Base-by-base conservation (phyloP, 2,329 filamentous ascomycete genomes). In the Phoma sp. region DNA sequence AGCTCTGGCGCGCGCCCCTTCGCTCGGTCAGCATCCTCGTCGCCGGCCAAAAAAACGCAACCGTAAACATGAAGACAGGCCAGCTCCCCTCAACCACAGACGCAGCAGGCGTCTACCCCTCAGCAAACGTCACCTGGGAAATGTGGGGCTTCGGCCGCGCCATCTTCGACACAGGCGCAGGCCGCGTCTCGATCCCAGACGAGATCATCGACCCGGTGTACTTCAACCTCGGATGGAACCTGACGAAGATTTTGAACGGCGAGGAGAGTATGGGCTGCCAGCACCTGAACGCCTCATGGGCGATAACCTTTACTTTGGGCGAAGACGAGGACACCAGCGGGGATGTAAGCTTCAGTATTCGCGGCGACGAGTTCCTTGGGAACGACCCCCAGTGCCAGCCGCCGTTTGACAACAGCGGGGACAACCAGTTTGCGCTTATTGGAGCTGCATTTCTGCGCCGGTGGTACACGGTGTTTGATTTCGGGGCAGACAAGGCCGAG, bases 161-260 rank as follows among this genome's bases (percentile, higher is more conserved):
- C 1, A 54, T 65, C 21, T 65, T 65, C 50, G 63, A 65, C 36
- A 65, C 63, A 0, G 63, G 63, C 41, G 60, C 63, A 7, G 63
- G 63, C 17, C 48, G 60, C 15, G 22, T 65, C 27, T 51, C 55
- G 31, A 33, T 65, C 0, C 63, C 63, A 1, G 13, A 36, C 10
- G 51, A 57, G 3, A 55, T 54, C 31, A 22, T 57, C n/a, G 32
- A 39, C 10, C 49, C 55, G n/a, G 31, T 65, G 7, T 65, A 65
- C 45, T 64, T 29, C 55, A 63, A 61, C 29, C 46, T 65, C 8
- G 63, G 63, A 7, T 65, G 63, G 63, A 61, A 64, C 32, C 6
- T 44, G n/a, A 51, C 58, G 1, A 61, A 60, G 49, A 54, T 65
- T 2, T 17, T 43, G 9, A 43, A 22, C 10, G 52, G 50, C 12